These are phyloP conservation scores for Coniferiporia sulphurascens DNA, from an alignment of 1,284 basidiomycete genomes.

Conservation along the genomic window DNA sequence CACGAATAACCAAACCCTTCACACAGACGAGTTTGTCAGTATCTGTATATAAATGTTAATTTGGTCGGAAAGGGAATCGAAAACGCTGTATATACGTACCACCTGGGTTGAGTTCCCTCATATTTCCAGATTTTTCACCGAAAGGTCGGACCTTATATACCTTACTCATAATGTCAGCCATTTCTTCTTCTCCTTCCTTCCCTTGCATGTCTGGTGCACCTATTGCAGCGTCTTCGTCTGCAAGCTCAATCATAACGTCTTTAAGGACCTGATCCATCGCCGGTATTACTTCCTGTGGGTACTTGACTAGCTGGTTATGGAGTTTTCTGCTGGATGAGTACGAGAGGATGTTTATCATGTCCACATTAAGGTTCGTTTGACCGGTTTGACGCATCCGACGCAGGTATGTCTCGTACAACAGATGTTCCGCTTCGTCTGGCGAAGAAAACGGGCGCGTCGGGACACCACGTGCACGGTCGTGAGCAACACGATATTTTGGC, in stretches of 20 bases:
- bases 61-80: background rate
- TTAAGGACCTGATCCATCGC: conserved; percentile 96
- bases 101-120: conserved; percentile 87
- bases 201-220: conserved; percentile 68
- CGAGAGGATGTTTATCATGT: conserved; percentile 83
- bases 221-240: conserved; percentile 70
- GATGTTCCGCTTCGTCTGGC: conserved; percentile 63
- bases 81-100: conserved; percentile 43
- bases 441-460: conserved; percentile 50
- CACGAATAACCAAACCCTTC: conserved; percentile 96
- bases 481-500: conserved; percentile 80
- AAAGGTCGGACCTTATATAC: conserved; percentile 93
- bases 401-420: conserved; percentile 81
- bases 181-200: conserved; percentile 69
- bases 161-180: conserved; percentile 72
- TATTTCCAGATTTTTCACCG: conserved; percentile 78
- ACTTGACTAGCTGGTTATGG: conserved; percentile 77
- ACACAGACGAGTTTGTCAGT: conserved; percentile 95
- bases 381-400: conserved; percentile 86
- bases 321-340: conserved; percentile 85
- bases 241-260: conserved; percentile 81
- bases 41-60: conserved; percentile 43
- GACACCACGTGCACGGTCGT: conserved; percentile 65
- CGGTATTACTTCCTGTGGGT: conserved; percentile 95
- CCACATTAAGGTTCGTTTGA: conserved; percentile 90